phyloP scores from a whole-genome alignment of 2,329 filamentous ascomycete species.

The Cordyceps cicadae region DNA sequence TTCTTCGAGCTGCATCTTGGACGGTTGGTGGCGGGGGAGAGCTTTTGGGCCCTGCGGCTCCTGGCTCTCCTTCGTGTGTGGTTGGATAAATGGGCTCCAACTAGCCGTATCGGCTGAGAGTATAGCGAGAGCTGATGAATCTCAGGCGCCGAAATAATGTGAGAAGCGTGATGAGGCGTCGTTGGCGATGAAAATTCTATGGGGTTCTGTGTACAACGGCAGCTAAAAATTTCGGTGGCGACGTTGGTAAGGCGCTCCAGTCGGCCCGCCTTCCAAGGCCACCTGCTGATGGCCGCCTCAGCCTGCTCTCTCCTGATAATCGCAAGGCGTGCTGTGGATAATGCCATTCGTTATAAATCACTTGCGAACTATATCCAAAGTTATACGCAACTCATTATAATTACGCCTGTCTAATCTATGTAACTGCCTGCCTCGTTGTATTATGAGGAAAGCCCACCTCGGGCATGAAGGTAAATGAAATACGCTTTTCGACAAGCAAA shows the following conservation, averaged over 20 bases:
- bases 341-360: too few species aligned
- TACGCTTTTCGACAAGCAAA: slow-evolving; percentile 1
- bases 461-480: slow-evolving; percentile 5
- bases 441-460: slow-evolving; percentile 10
- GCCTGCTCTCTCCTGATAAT: not conserved
- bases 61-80: not conserved
- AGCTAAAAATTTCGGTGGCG: slow-evolving; percentile 6
- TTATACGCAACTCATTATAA: slow-evolving; percentile 5
- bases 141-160: not conserved
- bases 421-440: slow-evolving; percentile 12
- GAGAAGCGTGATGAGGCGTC: not conserved
- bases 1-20: slow-evolving; percentile 33
- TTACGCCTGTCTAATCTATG: slow-evolving; percentile 12
- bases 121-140: not conserved
- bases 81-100: not conserved
- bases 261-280: not conserved
- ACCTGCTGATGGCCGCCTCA: not conserved
- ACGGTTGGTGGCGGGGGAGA: not conserved
- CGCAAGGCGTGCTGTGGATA: too few species aligned
- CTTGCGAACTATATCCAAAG: not conserved
- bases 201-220: not conserved
- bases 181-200: slow-evolving; percentile 6
- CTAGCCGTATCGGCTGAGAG: not conserved
- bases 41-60: not conserved
- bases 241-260: not conserved